phyloP scores from a whole-genome alignment of 805 yeast genomes.

The Babjeviella inositovora region DNA sequence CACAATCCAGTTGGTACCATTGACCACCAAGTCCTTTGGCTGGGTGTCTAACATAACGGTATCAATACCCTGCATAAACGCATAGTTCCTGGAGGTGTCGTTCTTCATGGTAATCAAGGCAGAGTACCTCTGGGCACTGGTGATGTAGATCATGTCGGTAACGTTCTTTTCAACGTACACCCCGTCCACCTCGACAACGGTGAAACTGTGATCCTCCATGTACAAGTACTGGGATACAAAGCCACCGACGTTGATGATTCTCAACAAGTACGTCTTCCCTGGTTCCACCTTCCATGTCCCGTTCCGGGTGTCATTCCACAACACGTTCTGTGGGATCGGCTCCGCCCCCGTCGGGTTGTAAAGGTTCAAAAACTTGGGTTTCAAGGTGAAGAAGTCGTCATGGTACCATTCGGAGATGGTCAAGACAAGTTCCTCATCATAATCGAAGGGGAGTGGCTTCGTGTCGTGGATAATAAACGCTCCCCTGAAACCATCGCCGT shows the following conservation, averaged over 20 bases:
- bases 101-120: conserved; percentile 46
- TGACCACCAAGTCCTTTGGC: conserved; percentile 40
- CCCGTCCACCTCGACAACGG: conserved; percentile 66
- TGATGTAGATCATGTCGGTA: conserved; percentile 39
- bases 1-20: conserved; percentile 36
- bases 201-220: conserved; percentile 57
- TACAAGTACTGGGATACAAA: conserved; percentile 60
- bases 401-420: conserved; percentile 55
- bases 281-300: conserved; percentile 37
- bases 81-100: conserved; percentile 26
- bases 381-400: conserved; percentile 26
- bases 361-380: conserved; percentile 32
- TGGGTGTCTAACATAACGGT: conserved; percentile 50
- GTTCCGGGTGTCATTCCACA: conserved; percentile 52
- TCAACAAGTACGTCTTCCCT: conserved; percentile 43
- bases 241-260: conserved; percentile 53
- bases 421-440: conserved; percentile 44
- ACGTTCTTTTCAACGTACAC: conserved; percentile 41
- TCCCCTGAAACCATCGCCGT: conserved; percentile 66
- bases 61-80: conserved; percentile 49
- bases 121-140: conserved; percentile 75
- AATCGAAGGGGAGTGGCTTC: conserved; percentile 27
- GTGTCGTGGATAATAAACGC: conserved; percentile 48
- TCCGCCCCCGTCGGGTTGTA: conserved; percentile 80
- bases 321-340: conserved; percentile 54